These are phyloP conservation scores for Penicillium sp. DNA, from an alignment of 2,329 filamentous ascomycete species.

Conservation along the genomic window DNA sequence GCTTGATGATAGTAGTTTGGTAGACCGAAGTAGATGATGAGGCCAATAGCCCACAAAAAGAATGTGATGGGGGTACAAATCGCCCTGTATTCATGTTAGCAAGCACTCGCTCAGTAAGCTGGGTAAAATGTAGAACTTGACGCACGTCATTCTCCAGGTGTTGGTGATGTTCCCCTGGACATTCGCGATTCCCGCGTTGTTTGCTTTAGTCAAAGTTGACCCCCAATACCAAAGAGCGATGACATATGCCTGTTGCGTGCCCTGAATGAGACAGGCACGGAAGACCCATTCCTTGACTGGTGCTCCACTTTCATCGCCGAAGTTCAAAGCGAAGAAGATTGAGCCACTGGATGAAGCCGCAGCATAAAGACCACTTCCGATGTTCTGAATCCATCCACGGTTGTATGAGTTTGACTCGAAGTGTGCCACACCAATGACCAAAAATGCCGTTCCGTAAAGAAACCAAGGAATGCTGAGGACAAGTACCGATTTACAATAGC, in stretches of 20 bases:
- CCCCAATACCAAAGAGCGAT: slow-evolving; percentile 70
- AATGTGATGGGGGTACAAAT: slow-evolving; percentile 61
- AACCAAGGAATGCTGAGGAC: slow-evolving; percentile 63
- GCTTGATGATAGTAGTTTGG: slow-evolving; percentile 67
- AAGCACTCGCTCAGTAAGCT: not conserved
- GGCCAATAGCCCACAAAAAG: slow-evolving; percentile 58
- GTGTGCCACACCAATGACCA: slow-evolving; percentile 65
- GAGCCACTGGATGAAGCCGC: slow-evolving; percentile 64
- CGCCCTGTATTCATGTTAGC: slow-evolving; percentile 39
- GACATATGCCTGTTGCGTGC: slow-evolving; percentile 67
- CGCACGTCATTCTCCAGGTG: slow-evolving; percentile 48
- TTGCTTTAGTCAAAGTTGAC: slow-evolving; percentile 52
- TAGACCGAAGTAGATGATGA: slow-evolving; percentile 60
- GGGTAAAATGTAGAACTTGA: not conserved
- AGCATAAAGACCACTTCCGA: slow-evolving; percentile 63
- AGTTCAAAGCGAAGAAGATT: slow-evolving; percentile 68
- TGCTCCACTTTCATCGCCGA: slow-evolving; percentile 63
- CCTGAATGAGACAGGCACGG: slow-evolving; percentile 66
- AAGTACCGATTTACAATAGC: slow-evolving; percentile 58
- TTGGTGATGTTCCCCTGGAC: slow-evolving; percentile 40
- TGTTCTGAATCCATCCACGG: slow-evolving; percentile 59
- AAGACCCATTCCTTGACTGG: slow-evolving; percentile 68
- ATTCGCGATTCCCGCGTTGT: slow-evolving; percentile 43
- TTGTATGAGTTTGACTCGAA: slow-evolving; percentile 44
- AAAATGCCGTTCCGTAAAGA: slow-evolving; percentile 64